A percentile compares a stretch with the other conserved stretches of the same genome.
Conservation (phyloP, 1,284 basidiomycete species). For the Ceratobasidium papillatum region DNA sequence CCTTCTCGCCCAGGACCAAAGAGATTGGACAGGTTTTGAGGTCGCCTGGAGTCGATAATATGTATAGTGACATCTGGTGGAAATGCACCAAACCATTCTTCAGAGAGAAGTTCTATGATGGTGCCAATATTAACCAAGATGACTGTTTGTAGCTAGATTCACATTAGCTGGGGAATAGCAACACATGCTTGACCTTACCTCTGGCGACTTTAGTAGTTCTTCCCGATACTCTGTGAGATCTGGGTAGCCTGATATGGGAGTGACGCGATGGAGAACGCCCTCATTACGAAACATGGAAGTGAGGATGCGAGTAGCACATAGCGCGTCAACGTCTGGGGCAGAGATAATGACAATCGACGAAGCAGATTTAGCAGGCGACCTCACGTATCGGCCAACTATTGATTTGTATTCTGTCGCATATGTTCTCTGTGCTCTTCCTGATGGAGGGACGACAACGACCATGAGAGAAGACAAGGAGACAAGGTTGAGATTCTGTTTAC, state of each 20-base stretch:
- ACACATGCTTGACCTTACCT: slow-evolving; percentile 60
- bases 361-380: slow-evolving; percentile 76
- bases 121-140: slow-evolving; percentile 94
- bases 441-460: slow-evolving; percentile 37
- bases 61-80: slow-evolving; percentile 73
- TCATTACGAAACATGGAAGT: slow-evolving; percentile 92
- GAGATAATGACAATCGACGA: slow-evolving; percentile 86
- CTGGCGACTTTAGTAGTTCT: slow-evolving; percentile 71
- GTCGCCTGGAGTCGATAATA: slow-evolving; percentile 93
- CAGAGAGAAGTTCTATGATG: slow-evolving; percentile 80
- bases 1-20: slow-evolving; percentile 78
- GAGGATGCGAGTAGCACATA: slow-evolving; percentile 90
- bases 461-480: slow-evolving; percentile 22
- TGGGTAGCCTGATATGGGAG: slow-evolving; percentile 89
- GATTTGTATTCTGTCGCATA: slow-evolving; percentile 40
- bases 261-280: slow-evolving; percentile 89
- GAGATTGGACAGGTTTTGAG: slow-evolving; percentile 88
- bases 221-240: slow-evolving; percentile 73
- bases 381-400: slow-evolving; percentile 32
- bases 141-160: slow-evolving; percentile 83
- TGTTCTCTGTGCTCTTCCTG: slow-evolving; percentile 33
- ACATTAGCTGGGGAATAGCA: slow-evolving; percentile 25
- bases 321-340: slow-evolving; percentile 87
- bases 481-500: slow-evolving; percentile 33
- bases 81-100: slow-evolving; percentile 79